These are phyloP conservation scores for Sicyos edulis DNA, from an alignment of 306 rosid genomes.

Conservation along the genomic window DNA sequence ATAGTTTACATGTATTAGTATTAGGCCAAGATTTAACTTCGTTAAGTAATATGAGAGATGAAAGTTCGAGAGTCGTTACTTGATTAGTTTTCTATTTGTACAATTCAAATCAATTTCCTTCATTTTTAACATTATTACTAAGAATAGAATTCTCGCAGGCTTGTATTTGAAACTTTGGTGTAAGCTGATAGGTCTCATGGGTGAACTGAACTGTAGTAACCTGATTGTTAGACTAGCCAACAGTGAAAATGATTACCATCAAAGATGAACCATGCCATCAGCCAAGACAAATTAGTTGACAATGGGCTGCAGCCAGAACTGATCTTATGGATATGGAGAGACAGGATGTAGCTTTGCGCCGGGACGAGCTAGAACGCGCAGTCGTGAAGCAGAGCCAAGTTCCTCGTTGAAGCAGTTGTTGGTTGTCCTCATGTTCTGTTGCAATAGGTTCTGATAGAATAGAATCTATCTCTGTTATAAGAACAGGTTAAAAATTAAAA, in stretches of 20 bases:
- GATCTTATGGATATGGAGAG: not conserved
- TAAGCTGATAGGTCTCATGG: not conserved
- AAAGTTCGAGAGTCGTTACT: not conserved
- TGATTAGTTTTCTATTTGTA: not conserved
- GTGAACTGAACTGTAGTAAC: not conserved
- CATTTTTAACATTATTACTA: slow-evolving; percentile 4
- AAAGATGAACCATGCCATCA: not conserved
- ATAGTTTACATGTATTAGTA: not conserved
- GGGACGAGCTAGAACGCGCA: not conserved
- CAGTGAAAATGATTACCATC: not conserved
- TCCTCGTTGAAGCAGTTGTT: not conserved
- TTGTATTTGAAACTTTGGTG: not conserved
- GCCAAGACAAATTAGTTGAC: not conserved
- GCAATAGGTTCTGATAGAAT: not conserved
- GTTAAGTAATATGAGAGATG: not conserved
- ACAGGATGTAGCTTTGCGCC: not conserved
- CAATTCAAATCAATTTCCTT: not conserved
- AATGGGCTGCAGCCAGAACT: not conserved
- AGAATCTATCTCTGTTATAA: not conserved
- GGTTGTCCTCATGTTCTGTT: not conserved
- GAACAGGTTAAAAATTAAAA: too few relatives aligned
- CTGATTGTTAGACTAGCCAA: not conserved
- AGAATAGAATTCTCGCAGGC: not conserved
- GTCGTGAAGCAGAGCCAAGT: slow-evolving; percentile 5
- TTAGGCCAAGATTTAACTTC: not conserved